A percentile compares a stretch with the other conserved stretches of the same genome.
Conservation (phyloP, 768 basidiomycete genomes). For the Crucibulum laeve region DNA sequence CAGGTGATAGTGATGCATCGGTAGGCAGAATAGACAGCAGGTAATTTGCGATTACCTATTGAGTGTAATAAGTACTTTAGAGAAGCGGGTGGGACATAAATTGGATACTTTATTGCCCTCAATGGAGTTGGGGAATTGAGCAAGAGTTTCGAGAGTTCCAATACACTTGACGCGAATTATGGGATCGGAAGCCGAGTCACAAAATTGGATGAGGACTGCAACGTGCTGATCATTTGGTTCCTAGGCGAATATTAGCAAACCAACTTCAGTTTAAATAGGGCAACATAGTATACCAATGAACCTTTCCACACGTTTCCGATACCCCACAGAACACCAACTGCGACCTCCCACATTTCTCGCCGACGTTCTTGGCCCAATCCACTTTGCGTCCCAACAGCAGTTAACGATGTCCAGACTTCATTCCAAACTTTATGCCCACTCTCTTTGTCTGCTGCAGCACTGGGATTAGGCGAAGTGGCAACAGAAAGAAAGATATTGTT, state of each 20-base stretch:
- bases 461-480: constrained; percentile 40
- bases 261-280: neutral
- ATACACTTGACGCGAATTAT: constrained; percentile 70
- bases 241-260: constrained; percentile 22
- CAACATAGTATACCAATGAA: constrained; percentile 42
- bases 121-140: constrained; percentile 59
- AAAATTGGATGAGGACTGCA: constrained; percentile 61
- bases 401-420: constrained; percentile 59
- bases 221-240: constrained; percentile 58
- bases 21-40: constrained; percentile 61
- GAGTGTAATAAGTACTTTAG: neutral
- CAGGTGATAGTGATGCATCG: constrained; percentile 28
- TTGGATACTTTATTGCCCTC: constrained; percentile 58
- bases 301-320: constrained; percentile 75
- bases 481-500: constrained; percentile 85
- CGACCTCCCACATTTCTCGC: constrained; percentile 74
- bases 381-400: constrained; percentile 53
- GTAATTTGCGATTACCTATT: constrained; percentile 59
- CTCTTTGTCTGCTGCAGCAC: constrained; percentile 38
- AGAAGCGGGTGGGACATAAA: neutral
- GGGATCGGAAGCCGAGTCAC: constrained; percentile 49
- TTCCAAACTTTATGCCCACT: constrained; percentile 58
- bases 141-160: constrained; percentile 82
- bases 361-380: constrained; percentile 64
- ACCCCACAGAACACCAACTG: constrained; percentile 84